Evolutionary conservation across 352 stramenopile genomes (phyloP), one percentile per base, ranked within the genome.

Genomic region (Globisporangium cederbergense): DNA sequence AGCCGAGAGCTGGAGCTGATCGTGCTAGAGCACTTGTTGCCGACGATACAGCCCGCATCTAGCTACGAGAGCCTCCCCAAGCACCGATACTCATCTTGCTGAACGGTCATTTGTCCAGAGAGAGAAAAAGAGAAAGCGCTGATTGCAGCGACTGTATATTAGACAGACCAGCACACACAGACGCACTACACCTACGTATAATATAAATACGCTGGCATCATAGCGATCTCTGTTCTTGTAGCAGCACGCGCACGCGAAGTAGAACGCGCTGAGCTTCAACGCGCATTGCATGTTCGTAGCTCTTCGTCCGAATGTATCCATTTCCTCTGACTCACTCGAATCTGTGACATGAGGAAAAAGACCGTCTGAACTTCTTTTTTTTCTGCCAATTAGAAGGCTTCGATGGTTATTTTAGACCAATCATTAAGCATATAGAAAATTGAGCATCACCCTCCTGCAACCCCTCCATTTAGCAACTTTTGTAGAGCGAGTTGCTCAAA

Each of bases 231-330:
- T 42, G 9, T 14, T 16, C 36, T 42, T 42, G 9, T 11, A 42
- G 36, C 9, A 18, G 40, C 40, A 45, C 40, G 6, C 11, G 40
- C 40, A 45, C 34, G 34, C 34, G 34, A 40, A 40, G 34, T 28
- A 28, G 25, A 45, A 45, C 38, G 13, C 9, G 38, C 16, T 45
- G 38, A 45, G 38, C 38, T 45, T 46, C 9, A 13, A 42, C 42
- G 42, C 14, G 42, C 42, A 22, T 47, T 28, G 7, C 18, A 28
- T 28, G 20, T 49, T 49, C 43, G 43, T 20, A 56, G 50, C 50
- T 56, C 16, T 42, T 43, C 51, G 51, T 16, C 13, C 22, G 25
- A 25, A 22, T 57, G 51, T 57, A 57, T 57, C 51, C 51, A 57
- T 57, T 11, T 22, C 5, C 9, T 25, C 28, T 57, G 51, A 18